Conservation (phyloP, 352 stramenopile genomes). For the Phytopythium montanum region DNA sequence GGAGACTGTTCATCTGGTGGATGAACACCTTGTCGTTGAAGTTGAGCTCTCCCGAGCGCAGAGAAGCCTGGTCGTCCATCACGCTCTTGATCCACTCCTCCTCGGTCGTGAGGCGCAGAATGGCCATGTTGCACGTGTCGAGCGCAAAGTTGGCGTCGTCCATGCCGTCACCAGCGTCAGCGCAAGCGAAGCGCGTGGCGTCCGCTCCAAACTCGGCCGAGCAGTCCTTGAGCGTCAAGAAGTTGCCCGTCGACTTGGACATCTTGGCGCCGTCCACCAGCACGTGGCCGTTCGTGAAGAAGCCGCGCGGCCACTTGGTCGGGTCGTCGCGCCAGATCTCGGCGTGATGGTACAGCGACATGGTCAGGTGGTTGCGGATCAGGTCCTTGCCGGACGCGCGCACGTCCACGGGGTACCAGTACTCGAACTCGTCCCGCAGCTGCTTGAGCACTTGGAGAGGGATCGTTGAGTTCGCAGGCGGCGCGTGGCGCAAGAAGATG, state of each 20-base stretch:
- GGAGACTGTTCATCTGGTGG: slow-evolving; percentile 97
- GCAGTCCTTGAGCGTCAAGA: slow-evolving; percentile 98
- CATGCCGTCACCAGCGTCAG: slow-evolving; percentile 97
- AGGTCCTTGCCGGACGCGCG: slow-evolving; percentile 95
- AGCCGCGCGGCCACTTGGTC: slow-evolving; percentile 95
- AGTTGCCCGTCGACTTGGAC: slow-evolving; percentile 99
- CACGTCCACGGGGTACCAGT: slow-evolving; percentile 99
- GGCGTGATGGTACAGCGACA: slow-evolving; percentile 99
- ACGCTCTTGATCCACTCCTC: slow-evolving; percentile 96
- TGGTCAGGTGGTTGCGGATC: slow-evolving; percentile 99
- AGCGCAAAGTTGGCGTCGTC: slow-evolving; percentile 99
- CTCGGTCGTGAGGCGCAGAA: slow-evolving; percentile 97
- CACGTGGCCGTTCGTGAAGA: slow-evolving; percentile 99
- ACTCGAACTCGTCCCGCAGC: slow-evolving; percentile 97
- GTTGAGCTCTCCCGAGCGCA: slow-evolving; percentile 73
- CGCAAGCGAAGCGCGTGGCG: slow-evolving; percentile 96
- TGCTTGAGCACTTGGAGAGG: slow-evolving; percentile 88
- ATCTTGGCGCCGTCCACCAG: slow-evolving; percentile 99
- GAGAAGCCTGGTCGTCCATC: slow-evolving; percentile 83
- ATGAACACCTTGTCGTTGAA: slow-evolving; percentile 95
- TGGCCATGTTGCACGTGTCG: slow-evolving; percentile 96
- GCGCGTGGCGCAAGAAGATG: slow-evolving; percentile 94
- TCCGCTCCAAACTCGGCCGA: slow-evolving; percentile 95
- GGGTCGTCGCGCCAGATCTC: slow-evolving; percentile 99
- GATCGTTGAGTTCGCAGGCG: slow-evolving; percentile 87